A percentile compares a stretch with the other conserved stretches of the same genome.
Evolutionary conservation across 2,329 filamentous ascomycete species (phyloP).

Genomic region (Intubia oerlemansii): DNA sequence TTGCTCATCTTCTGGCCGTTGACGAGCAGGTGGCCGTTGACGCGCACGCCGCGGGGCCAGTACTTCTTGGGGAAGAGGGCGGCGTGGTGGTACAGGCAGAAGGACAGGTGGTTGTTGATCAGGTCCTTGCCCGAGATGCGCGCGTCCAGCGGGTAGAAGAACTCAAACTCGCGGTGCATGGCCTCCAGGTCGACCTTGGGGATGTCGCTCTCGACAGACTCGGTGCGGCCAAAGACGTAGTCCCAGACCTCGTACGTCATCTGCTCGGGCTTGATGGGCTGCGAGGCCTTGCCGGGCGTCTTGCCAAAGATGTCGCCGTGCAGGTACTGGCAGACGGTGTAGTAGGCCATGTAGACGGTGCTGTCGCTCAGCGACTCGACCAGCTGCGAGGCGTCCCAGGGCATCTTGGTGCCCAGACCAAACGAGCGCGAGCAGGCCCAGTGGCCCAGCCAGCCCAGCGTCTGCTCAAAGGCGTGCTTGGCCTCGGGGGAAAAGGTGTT

Average conservation of each 20-base stretch:
- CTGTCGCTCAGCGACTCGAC: constrained; percentile 80
- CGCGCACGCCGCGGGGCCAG: constrained; percentile 71
- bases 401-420: constrained; percentile 80
- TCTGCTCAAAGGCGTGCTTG: constrained; percentile 62
- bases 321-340: constrained; percentile 42
- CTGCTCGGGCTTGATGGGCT: constrained; percentile 54
- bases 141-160: constrained; percentile 89
- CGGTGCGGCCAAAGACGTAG: constrained; percentile 68
- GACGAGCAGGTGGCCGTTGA: constrained; percentile 81
- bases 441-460: constrained; percentile 79
- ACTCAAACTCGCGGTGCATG: constrained; percentile 84
- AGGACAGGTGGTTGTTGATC: constrained; percentile 84
- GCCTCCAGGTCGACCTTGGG: constrained; percentile 40
- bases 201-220: constrained; percentile 51
- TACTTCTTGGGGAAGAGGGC: constrained; percentile 75
- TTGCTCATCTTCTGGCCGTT: constrained; percentile 99
- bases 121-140: constrained; percentile 81
- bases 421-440: constrained; percentile 91
- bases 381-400: constrained; percentile 79
- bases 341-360: constrained; percentile 80
- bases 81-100: constrained; percentile 84
- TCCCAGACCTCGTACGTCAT: constrained; percentile 96
- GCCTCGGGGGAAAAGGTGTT: constrained; percentile 64
- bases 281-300: constrained; percentile 40
- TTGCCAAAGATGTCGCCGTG: constrained; percentile 70